A percentile compares a stretch with the other conserved stretches of the same genome.
Evolutionary conservation across 495 filamentous ascomycete genomes (phyloP).

Genomic region (Parathielavia hyrcaniae): DNA sequence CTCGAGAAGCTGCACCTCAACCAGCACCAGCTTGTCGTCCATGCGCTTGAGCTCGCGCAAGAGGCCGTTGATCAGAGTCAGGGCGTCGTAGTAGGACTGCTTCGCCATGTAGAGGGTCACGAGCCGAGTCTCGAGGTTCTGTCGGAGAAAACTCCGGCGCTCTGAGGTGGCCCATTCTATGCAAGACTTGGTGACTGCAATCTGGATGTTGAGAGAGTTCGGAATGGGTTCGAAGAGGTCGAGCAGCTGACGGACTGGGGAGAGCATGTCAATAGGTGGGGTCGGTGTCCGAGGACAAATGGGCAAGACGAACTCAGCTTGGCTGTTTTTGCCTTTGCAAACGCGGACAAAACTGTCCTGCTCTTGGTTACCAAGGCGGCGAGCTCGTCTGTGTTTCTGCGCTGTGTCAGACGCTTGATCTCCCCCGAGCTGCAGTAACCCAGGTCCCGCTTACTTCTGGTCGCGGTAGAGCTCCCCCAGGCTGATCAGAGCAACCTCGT

Average conservation of each 20-base stretch:
- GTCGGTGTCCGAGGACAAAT: neutral
- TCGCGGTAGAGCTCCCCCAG: conserved; percentile 90
- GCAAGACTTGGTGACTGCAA: conserved; percentile 89
- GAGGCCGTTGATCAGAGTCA: conserved; percentile 91
- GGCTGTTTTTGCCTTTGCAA: conserved; percentile 97
- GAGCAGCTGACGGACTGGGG: conserved; percentile 86
- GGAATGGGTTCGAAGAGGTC: conserved; percentile 92
- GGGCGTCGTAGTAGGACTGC: conserved; percentile 90
- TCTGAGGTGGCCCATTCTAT: conserved; percentile 98
- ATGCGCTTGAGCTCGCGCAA: conserved; percentile 93
- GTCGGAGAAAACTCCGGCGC: conserved; percentile 87
- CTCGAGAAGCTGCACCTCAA: conserved; percentile 98
- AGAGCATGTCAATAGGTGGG: conserved; percentile 7
- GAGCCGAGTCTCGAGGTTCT: conserved; percentile 94
- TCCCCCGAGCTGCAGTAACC: conserved; percentile 41
- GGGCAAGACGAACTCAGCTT: conserved; percentile 69
- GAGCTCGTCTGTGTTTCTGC: conserved; percentile 72
- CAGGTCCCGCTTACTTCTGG: conserved; percentile 53
- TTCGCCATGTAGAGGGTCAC: conserved; percentile 93
- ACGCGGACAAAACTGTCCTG: conserved; percentile 82
- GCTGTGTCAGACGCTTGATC: conserved; percentile 15
- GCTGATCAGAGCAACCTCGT: conserved; percentile 74
- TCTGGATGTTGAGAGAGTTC: conserved; percentile 86
- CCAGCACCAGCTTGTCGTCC: conserved; percentile 95
- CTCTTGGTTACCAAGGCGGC: conserved; percentile 87